Conservation (phyloP, 2,329 filamentous ascomycete genomes). For the Epichloe festucae region DNA sequence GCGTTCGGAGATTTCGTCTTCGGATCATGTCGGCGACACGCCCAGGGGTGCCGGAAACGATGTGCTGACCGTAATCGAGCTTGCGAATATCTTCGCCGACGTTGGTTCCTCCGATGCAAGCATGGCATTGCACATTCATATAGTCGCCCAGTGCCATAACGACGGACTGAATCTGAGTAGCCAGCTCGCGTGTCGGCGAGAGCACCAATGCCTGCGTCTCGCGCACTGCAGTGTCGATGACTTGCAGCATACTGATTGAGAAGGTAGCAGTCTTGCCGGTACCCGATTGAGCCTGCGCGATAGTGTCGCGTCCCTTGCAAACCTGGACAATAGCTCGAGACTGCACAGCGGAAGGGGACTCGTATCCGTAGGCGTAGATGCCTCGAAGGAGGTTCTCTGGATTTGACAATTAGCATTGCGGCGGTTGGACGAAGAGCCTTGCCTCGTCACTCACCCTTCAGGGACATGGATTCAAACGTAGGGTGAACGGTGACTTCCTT, state of each 20-base stretch:
- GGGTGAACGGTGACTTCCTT: slow-evolving; percentile 95
- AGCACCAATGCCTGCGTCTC: slow-evolving; percentile 92
- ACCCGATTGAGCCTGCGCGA: slow-evolving; percentile 93
- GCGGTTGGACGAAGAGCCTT: background rate
- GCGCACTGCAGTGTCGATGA: slow-evolving; percentile 85
- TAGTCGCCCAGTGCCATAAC: slow-evolving; percentile 99
- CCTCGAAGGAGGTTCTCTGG: slow-evolving; percentile 85
- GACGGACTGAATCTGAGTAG: slow-evolving; percentile 96
- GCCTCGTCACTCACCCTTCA: slow-evolving; percentile 51
- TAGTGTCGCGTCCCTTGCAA: slow-evolving; percentile 97
- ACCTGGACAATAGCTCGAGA: slow-evolving; percentile 97
- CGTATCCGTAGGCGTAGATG: slow-evolving; percentile 97
- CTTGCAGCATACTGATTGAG: slow-evolving; percentile 89
- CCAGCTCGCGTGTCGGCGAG: slow-evolving; percentile 90
- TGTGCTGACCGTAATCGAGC: slow-evolving; percentile 94
- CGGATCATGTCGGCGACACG: slow-evolving; percentile 63
- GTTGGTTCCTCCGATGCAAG: slow-evolving; percentile 95
- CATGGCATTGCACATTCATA: slow-evolving; percentile 99
- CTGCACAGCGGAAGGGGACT: slow-evolving; percentile 94
- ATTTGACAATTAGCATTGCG: background rate
- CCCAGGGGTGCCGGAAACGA: slow-evolving; percentile 94
- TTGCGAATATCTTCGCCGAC: slow-evolving; percentile 96
- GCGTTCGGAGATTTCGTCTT: slow-evolving; percentile 41
- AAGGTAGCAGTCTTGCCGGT: slow-evolving; percentile 96
- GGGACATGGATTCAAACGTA: slow-evolving; percentile 88